Base-by-base conservation (phyloP, 2,329 filamentous ascomycete genomes). In the Cordyceps pruinosa region DNA sequence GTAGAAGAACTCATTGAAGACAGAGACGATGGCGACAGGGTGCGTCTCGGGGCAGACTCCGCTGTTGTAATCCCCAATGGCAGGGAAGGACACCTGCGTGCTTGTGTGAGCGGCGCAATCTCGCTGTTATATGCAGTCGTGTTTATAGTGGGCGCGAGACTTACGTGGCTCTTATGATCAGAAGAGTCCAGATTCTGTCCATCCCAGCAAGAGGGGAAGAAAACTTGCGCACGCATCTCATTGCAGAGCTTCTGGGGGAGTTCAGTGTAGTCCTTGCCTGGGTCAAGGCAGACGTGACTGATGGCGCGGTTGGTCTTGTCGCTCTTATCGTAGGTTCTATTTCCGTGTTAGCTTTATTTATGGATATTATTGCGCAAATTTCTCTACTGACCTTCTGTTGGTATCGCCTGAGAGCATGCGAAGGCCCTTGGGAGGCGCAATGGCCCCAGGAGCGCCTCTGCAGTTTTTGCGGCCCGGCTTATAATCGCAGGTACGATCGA, bases 361-460 rank as follows among this genome's bases (percentile, higher is more conserved):
- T 5, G 13, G 8, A 21, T 46, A 47, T 17, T 45, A 35, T 5
- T 12, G 34, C 19, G 7, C 17, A 35, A 12, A n/a, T 34, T 48
- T 35, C 15, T 48, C 5, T 15, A 59, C 58, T 28, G 51, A 66
- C 62, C 61, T 58, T 60, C 83, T 78, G 61, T 75, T 73, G 58
- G 80, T 73, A 62, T 84, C 75, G 34, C 86, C 86, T 5, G 84
- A 82, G 32, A 88, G 54, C 83, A 89, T 88, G 53, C 83, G 81
- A 63, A 88, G 84, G 53, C 77, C 82, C 19, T 75, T 68, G 1
- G 84, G 85, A 63, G 86, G 87, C 3, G 83, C 79, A 30, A 76
- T 69, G 6, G 85, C 73, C n/a, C 45, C 45, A 3, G 58, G 58
- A 9, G 56, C 37, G 30, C 46, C 49, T 23, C 59, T 23, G 49